Evolutionary conservation across 176 grass and related monocot genomes (phyloP), one percentile per base, ranked within the genome.

Genomic region (Bothriochloa decipiens): DNA sequence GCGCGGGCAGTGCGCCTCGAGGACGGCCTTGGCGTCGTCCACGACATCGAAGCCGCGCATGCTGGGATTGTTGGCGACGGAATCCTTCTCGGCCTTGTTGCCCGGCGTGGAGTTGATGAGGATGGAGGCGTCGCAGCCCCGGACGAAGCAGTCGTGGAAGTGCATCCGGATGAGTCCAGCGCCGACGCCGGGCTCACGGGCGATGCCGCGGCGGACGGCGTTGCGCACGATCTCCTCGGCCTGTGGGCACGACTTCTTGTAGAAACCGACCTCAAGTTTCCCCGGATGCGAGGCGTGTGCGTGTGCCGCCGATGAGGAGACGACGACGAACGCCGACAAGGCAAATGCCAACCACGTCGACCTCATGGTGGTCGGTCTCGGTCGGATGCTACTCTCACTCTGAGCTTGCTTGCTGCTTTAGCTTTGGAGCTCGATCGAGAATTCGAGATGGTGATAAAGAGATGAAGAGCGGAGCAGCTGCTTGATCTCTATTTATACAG

Each of bases 61-160:
- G 85, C 91, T 93, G 3, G 85, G 85, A 15, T 84, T 92, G 78
- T 93, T 93, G 37, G 37, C 37, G 37, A 39, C 37, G 4, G 37
- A 39, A 4, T 39, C 37, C 37, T 39, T 39, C 37, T 39, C 37
- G 37, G 37, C 37, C 37, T 39, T 39, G 37, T n/a, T n/a, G n/a
- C n/a, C n/a, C n/a, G n/a, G n/a, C n/a, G n/a, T n/a, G n/a, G n/a
- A n/a, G n/a, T n/a, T 39, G 37, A 39, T 93, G 36, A 93, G 74
- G 23, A 93, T 29, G 9, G 94, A 97, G 28, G 86, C 94, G 83
- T 94, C 94, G 80, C 94, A 97, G 13, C 94, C 94, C 88, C 92
- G 88, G 14, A 97, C 95, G 72, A 97, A 97, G 81, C 95, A 97
- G 89, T 97, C 95, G 84, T 97, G 95, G 88, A 97, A 97, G 86